A percentile compares a stretch with the other conserved stretches of the same genome.
These are phyloP conservation scores for Candida anglica DNA, from an alignment of 805 yeast genomes.

Conservation along the genomic window DNA sequence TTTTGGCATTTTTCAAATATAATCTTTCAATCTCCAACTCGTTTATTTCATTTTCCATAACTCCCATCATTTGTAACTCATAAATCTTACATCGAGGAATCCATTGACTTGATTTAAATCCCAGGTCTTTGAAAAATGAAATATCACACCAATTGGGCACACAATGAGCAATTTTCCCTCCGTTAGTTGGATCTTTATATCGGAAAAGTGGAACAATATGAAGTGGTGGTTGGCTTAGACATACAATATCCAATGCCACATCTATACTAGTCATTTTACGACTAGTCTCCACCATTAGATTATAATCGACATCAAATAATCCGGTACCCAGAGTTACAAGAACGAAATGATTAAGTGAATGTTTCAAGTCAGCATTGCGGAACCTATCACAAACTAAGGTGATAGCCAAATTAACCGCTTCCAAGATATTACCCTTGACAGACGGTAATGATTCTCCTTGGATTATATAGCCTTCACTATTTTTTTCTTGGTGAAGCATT, in stretches of 20 bases:
- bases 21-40: conserved; percentile 64
- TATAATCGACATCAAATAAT: conserved; percentile 84
- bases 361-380: conserved; percentile 79
- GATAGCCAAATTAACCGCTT: conserved; percentile 81
- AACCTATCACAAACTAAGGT: conserved; percentile 74
- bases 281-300: conserved; percentile 69
- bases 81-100: conserved; percentile 92
- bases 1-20: conserved; percentile 27
- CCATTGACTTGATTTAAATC: conserved; percentile 56
- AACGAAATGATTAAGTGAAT: conserved; percentile 87
- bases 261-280: conserved; percentile 73
- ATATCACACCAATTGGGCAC: conserved; percentile 96
- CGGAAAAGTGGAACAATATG: conserved; percentile 90
- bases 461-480: conserved; percentile 35
- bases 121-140: conserved; percentile 75
- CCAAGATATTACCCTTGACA: conserved; percentile 83
- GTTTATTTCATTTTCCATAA: conserved; percentile 85
- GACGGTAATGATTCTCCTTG: conserved; percentile 75
- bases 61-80: conserved; percentile 97
- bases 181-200: conserved; percentile 47
- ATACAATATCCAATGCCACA: conserved; percentile 81
- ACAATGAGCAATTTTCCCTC: conserved; percentile 57
- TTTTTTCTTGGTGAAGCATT: conserved; percentile 34
- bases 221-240: conserved; percentile 85
- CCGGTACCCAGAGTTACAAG: conserved; percentile 93